phyloP scores from a whole-genome alignment of 768 basidiomycete genomes.

The Boletus subparvulus region DNA sequence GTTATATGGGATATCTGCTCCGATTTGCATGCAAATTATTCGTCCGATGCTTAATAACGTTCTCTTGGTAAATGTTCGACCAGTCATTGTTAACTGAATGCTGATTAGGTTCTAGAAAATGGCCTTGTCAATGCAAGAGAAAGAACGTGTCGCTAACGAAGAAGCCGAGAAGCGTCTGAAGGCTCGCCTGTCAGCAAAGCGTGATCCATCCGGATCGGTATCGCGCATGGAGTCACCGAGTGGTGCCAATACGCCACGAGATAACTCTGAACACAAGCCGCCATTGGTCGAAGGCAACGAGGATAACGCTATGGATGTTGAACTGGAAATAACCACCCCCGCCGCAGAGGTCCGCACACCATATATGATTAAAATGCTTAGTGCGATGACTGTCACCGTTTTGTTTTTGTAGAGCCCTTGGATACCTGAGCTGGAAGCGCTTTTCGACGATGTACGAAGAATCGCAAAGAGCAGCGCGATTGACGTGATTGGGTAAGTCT shows the following conservation, averaged over 20 bases:
- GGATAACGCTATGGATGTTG: constrained; percentile 56
- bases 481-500: constrained; percentile 69
- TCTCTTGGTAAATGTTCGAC: constrained; percentile 49
- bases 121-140: constrained; percentile 64
- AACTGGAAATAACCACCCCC: constrained; percentile 31
- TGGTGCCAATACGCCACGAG: constrained; percentile 31
- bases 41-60: constrained; percentile 73
- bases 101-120: constrained; percentile 42
- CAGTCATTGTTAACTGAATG: background rate
- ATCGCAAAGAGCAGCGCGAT: constrained; percentile 65
- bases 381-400: constrained; percentile 5
- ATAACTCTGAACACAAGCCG: constrained; percentile 25
- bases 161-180: constrained; percentile 81
- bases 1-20: constrained; percentile 76
- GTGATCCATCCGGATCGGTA: constrained; percentile 55
- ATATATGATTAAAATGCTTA: background rate
- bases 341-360: constrained; percentile 24
- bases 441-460: constrained; percentile 75
- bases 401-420: constrained; percentile 58
- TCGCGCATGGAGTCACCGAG: constrained; percentile 69
- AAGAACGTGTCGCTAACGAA: constrained; percentile 66
- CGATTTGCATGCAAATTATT: constrained; percentile 92
- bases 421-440: constrained; percentile 67
- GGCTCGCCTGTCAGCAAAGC: constrained; percentile 70
- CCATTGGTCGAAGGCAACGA: constrained; percentile 36